Percentiles rank a stretch among this genome's conserved stretches.
These are phyloP conservation scores for Warburgia ugandensis DNA, from an alignment of 164 flowering plant species.

Conservation along the genomic window DNA sequence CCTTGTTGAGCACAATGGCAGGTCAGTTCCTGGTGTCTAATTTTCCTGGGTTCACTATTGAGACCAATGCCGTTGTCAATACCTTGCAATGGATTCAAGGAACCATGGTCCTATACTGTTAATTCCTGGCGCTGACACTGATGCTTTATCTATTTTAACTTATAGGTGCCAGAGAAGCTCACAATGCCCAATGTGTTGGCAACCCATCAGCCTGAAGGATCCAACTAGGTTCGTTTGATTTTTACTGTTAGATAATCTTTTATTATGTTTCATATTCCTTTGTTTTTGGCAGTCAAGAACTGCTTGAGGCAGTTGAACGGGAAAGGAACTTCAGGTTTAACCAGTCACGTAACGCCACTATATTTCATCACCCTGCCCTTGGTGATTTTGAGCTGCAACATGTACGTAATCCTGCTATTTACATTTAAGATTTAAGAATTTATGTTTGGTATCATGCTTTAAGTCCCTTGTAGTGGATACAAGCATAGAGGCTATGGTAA, in stretches of 20 bases:
- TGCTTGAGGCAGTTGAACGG: constrained; percentile 69
- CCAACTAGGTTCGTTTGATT: constrained; percentile 46
- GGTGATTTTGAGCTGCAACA: constrained; percentile 79
- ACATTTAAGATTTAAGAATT: not conserved
- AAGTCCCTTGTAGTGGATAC: too few relatives aligned
- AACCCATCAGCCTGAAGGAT: constrained; percentile 68
- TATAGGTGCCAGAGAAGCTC: constrained; percentile 87
- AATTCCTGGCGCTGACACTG: not conserved
- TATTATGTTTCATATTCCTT: not conserved
- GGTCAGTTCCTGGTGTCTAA: too few relatives aligned
- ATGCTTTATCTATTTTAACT: not conserved
- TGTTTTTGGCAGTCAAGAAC: constrained; percentile 57
- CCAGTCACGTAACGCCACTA: constrained; percentile 51
- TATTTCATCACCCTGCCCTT: constrained; percentile 77
- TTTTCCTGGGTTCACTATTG: too few relatives aligned
- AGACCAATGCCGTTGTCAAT: too few relatives aligned
- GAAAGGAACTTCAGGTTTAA: constrained; percentile 56
- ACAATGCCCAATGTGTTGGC: constrained; percentile 93
- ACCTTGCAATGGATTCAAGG: too few relatives aligned
- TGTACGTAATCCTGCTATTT: constrained; percentile 27
- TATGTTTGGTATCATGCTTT: too few relatives aligned
- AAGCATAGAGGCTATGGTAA: too few relatives aligned
- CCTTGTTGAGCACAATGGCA: too few relatives aligned
- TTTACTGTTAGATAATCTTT: not conserved
- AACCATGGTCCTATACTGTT: too few relatives aligned